phyloP scores from a whole-genome alignment of 2,329 filamentous ascomycete species.

The Colletotrichum orbiculare region DNA sequence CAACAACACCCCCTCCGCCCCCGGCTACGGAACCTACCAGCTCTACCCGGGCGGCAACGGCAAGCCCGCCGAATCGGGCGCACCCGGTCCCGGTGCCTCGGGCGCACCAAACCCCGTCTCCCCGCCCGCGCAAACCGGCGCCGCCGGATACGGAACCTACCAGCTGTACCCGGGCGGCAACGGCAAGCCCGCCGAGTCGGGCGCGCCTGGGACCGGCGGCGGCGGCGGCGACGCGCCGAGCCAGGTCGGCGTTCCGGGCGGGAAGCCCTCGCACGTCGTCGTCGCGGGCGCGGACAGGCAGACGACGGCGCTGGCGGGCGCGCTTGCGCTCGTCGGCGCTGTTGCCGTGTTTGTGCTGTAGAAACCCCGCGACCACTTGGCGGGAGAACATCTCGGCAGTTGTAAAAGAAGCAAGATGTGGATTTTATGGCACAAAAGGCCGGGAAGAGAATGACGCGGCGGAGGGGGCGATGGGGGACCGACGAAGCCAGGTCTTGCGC shows the following conservation, averaged over 20 bases:
- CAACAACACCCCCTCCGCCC: too few species aligned
- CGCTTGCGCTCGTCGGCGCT: slow-evolving; percentile 23
- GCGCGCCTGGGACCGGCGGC: background rate
- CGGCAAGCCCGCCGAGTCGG: background rate
- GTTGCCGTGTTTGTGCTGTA: slow-evolving; percentile 27
- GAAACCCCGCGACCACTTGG: too few species aligned
- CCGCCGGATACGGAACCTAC: slow-evolving; percentile 1
- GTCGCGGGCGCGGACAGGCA: slow-evolving; percentile 26
- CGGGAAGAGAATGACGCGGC: too few species aligned
- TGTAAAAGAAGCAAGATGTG: too few species aligned
- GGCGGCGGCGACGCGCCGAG: background rate
- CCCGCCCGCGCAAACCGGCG: slow-evolving; percentile 13
- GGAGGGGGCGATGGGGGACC: too few species aligned
- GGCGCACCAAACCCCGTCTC: slow-evolving; percentile 2
- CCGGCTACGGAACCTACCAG: background rate
- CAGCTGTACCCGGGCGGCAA: background rate
- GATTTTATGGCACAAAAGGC: too few species aligned
- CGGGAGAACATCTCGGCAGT: too few species aligned
- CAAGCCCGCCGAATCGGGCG: slow-evolving; percentile 1
- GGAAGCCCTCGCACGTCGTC: slow-evolving; percentile 18
- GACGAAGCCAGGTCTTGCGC: too few species aligned
- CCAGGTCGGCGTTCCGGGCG: background rate
- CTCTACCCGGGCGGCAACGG: background rate
- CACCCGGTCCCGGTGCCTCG: background rate
- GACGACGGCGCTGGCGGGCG: slow-evolving; percentile 2